Evolutionary conservation across 495 filamentous ascomycete species (phyloP).

Genomic region (Penicillium soppii): DNA sequence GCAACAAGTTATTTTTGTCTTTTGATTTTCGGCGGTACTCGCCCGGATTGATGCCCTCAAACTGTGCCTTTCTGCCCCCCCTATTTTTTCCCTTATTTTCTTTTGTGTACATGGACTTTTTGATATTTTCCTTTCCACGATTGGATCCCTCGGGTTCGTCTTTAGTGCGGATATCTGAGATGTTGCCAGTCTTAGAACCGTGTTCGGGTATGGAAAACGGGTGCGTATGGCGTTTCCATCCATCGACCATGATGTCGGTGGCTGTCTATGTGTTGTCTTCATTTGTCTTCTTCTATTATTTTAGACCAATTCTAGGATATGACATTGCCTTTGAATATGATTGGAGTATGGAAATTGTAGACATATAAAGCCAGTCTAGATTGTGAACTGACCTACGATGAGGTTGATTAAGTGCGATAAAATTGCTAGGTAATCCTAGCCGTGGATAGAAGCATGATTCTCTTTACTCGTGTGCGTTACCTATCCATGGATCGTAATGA

Average conservation of each 20-base stretch:
- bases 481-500: no score
- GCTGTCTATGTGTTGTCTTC: constrained; percentile 32
- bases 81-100: constrained; percentile 20
- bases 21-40: constrained; percentile 23
- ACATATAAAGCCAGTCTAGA: no score
- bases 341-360: background rate
- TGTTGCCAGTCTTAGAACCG: constrained; percentile 47
- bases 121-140: constrained; percentile 39
- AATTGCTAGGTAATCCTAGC: no score
- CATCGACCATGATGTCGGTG: constrained; percentile 37
- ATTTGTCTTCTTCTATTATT: constrained; percentile 17
- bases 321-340: constrained; percentile 18
- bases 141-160: constrained; percentile 22
- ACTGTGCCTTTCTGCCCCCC: constrained; percentile 16
- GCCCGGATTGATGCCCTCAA: constrained; percentile 22
- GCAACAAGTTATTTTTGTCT: constrained; percentile 32
- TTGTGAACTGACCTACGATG: no score
- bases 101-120: constrained; percentile 51
- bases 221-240: constrained; percentile 51
- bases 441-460: no score
- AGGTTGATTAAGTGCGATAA: no score
- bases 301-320: constrained; percentile 30
- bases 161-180: constrained; percentile 39
- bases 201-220: constrained; percentile 51
- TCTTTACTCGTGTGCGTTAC: no score